A percentile compares a stretch with the other conserved stretches of the same genome.
phyloP scores from a whole-genome alignment of 2,329 filamentous ascomycete species.

The Bisporella sp. region DNA sequence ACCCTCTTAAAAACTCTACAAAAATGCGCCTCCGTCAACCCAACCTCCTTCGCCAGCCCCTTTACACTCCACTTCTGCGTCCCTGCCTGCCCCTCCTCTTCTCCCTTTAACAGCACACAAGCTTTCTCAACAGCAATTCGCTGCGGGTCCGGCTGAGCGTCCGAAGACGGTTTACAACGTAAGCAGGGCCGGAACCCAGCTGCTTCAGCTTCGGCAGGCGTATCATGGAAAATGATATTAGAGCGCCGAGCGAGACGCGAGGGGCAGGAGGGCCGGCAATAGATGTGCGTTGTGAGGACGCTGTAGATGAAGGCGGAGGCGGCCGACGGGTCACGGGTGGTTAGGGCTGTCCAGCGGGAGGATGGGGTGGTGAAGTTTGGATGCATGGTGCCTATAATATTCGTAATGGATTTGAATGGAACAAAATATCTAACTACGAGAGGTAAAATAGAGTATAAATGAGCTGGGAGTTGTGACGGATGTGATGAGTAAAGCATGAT shows the following conservation, averaged over 20 bases:
- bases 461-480: no score
- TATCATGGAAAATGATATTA: constrained; percentile 50
- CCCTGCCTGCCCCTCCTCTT: constrained; percentile 2
- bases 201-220: constrained; percentile 34
- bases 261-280: constrained; percentile 55
- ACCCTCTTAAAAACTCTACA: constrained; percentile 51
- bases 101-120: constrained; percentile 23
- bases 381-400: no score
- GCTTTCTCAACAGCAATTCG: constrained; percentile 36
- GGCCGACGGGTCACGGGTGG: constrained; percentile 30
- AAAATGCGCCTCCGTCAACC: constrained; percentile 50
- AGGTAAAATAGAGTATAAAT: no score
- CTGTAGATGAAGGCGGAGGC: constrained; percentile 39
- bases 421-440: no score
- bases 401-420: no score
- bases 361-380: constrained; percentile 11
- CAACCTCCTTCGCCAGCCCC: constrained; percentile 42
- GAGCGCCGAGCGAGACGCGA: constrained; percentile 53
- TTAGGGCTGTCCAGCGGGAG: constrained; percentile 21
- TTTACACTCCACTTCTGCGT: constrained; percentile 31
- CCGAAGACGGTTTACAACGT: constrained; percentile 39
- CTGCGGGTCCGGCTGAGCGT: constrained; percentile 32
- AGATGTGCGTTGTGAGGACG: constrained; percentile 43
- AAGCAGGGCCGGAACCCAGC: constrained; percentile 51
- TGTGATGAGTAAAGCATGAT: no score